Conservation (phyloP, 176 grass and related monocot genomes). For the Carex myosuroides region DNA sequence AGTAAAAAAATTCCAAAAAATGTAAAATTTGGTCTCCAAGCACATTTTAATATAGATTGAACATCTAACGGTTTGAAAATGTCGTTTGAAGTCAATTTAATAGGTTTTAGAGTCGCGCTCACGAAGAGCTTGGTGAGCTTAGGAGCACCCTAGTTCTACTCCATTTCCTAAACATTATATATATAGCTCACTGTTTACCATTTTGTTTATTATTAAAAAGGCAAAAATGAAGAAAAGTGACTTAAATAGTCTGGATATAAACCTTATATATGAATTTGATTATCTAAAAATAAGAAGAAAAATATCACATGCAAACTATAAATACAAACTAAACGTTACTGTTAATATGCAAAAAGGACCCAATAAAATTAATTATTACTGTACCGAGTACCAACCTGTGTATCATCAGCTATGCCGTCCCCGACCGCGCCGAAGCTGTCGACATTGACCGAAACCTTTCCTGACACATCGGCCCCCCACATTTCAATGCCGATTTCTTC, state of each 20-base stretch:
- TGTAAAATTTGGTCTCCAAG: too few species aligned
- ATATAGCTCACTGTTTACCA: neutral
- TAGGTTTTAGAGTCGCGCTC: too few species aligned
- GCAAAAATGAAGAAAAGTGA: neutral
- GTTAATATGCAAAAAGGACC: neutral
- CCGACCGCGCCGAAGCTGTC: constrained; percentile 68
- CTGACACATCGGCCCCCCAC: neutral
- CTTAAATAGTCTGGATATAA: neutral
- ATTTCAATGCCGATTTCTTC: neutral
- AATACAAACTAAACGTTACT: too few species aligned
- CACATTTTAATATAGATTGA: too few species aligned
- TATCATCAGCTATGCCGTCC: constrained; percentile 69
- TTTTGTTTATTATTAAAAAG: neutral
- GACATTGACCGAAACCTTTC: constrained; percentile 62
- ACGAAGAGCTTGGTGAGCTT: too few species aligned
- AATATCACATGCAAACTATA: neutral
- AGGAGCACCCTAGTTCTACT: too few species aligned
- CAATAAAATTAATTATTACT: neutral
- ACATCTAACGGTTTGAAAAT: too few species aligned
- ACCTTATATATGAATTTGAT: neutral
- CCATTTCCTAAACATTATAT: too few species aligned
- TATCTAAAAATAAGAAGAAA: neutral
- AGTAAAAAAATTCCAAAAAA: too few species aligned
- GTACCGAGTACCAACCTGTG: constrained; percentile 38
- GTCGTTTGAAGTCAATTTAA: too few species aligned